Evolutionary conservation across 495 filamentous ascomycete genomes (phyloP), one percentile per base, ranked within the genome.

Genomic region (Penicillium daleae): DNA sequence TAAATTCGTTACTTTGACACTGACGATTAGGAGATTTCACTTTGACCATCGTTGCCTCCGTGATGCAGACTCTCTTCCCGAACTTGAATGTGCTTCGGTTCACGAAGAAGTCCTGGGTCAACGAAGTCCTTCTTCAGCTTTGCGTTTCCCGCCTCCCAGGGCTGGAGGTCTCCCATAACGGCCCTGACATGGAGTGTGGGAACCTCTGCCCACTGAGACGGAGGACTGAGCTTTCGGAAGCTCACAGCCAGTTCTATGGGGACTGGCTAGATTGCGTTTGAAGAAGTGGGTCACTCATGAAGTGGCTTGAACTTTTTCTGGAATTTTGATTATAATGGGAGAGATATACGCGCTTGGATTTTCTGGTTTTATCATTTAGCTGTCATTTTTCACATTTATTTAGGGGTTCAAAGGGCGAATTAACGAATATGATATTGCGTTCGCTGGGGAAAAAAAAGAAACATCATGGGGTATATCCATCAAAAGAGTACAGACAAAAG

Each of bases 381-480:
- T 21, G 21, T 21, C 6, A 22, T 44, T 22, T 21, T n/a, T n/a
- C n/a, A n/a, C n/a, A 44, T 44, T 37, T 10, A 21, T 21, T 21
- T 10, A 44, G n/a, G n/a, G n/a, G n/a, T n/a, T n/a, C n/a, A 21
- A 21, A 8, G 7, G 7, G 6, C 8, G 5, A 8, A 19, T 19
- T 7, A 19, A 7, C 15, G 10, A 39, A 27, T 26, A 56, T 40
- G 22, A 3, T 29, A 40, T 31, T 42, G 54, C 54, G 54, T 13
- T 40, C 22, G 13, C 15, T 29, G 27, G n/a, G n/a, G 15, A 3
- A 24, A 40, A 10, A 3, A 8, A 22, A 15, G 15, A 40, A 24
- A 56, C 17, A 56, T 19, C 26, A 62, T n/a, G 12, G 60, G 60
- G 60, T 62, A 62, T 62, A 57, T 50, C 26, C 44, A 57, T 37